Evolutionary conservation across 768 basidiomycete genomes (phyloP), one percentile per base, ranked within the genome.

Genomic region (Pisolithus orientalis): DNA sequence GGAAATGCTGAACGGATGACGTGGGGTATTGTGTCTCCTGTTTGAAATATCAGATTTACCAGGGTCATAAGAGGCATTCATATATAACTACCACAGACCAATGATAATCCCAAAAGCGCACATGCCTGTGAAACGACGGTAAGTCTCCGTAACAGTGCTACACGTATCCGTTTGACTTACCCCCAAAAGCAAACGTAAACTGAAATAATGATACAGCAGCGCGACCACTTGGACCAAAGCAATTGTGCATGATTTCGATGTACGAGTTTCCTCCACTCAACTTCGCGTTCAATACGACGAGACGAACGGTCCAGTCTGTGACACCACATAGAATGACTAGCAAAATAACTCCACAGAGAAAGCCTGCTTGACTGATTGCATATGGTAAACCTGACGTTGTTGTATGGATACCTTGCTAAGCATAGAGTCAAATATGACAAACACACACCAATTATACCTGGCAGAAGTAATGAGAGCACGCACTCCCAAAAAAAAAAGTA

Each of bases 51-150:
- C 13, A 32, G 42, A 14, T 45, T 47, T 27, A 25, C 34, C 32
- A 4, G 5, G 16, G 14, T 37, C 43, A 42, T 24, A 27, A 39
- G 34, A 13, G 34, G 5, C 4, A 13, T 14, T 11, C 34, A 34
- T 13, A 51, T 24, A 17, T 39, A 2, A 13, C 29, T 10, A 11
- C 32, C 47, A 49, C 62, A 38, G 44, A 78, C 75, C 85, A 50
- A 96, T 92, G 59, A 98, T 97, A 61, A 98, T 95, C 28, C 93
- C 91, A 66, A 97, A 98, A 0, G 95, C 95, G 59, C 93, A 95
- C 94, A 97, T 97, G 40, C 95, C 90, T 90, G 54, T 24, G n/a
- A 39, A 37, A 3, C 32, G 39, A 42, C 59, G n/a, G 60, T 52
- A 50, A 42, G 47, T 44, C 16, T 24, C 16, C 38, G 8, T 4